These are phyloP conservation scores for Pittosporum tobira DNA, from an alignment of 129 eudicot genomes.

Conservation along the genomic window DNA sequence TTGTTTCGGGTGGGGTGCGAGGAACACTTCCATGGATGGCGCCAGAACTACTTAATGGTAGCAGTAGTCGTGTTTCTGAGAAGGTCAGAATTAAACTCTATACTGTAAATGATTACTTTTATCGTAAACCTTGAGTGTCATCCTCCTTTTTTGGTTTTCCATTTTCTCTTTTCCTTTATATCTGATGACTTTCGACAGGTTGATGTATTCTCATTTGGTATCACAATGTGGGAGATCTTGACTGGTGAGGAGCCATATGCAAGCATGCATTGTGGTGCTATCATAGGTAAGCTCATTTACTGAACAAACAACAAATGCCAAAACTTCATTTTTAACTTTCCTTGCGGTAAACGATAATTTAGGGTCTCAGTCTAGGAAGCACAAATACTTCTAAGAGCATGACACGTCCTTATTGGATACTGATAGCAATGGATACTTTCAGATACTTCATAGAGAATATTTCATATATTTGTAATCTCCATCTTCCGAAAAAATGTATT, in stretches of 20 bases:
- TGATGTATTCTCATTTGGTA: constrained; percentile 67
- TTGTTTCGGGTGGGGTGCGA: constrained; percentile 72
- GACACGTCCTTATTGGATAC: too few relatives aligned
- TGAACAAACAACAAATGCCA: not conserved
- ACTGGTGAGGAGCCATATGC: constrained; percentile 67
- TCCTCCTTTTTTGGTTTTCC: constrained; percentile 1
- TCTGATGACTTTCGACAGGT: constrained; percentile 31
- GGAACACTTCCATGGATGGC: constrained; percentile 95
- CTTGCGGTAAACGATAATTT: too few relatives aligned
- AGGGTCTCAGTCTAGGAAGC: too few relatives aligned
- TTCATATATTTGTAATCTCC: too few relatives aligned
- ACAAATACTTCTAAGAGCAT: too few relatives aligned
- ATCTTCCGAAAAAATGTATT: too few relatives aligned
- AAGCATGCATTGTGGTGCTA: constrained; percentile 66
- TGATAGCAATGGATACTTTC: too few relatives aligned
- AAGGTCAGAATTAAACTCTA: constrained; percentile 33
- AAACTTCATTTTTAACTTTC: too few relatives aligned
- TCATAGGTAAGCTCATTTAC: constrained; percentile 41
- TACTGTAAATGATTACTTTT: not conserved
- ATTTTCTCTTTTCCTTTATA: not conserved
- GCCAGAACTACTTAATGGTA: constrained; percentile 61
- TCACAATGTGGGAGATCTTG: constrained; percentile 70
- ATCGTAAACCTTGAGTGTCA: not conserved
- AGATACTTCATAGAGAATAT: too few relatives aligned
- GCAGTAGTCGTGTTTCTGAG: constrained; percentile 57